Evolutionary conservation across 23 red algal genomes (phyloP).

Genomic region (Cyanidioschyzon merolae): DNA sequence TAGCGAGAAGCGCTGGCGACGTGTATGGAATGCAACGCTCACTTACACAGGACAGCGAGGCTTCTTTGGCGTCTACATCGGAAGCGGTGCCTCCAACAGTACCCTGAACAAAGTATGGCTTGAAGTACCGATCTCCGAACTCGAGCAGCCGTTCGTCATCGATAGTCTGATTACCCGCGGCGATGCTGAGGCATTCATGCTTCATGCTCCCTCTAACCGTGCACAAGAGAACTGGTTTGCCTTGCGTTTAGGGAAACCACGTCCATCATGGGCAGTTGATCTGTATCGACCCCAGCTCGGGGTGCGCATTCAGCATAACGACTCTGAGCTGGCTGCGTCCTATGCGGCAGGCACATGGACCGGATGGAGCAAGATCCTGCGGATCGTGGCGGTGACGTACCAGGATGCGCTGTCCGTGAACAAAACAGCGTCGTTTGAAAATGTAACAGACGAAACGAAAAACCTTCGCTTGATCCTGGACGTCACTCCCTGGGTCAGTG

Average conservation of each 20-base stretch:
- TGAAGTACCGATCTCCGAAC: conserved; percentile 11
- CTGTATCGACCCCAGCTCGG: conserved; percentile 23
- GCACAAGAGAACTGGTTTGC: conserved; percentile 19
- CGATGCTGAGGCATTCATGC: conserved; percentile 16
- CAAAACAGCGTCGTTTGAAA: background rate
- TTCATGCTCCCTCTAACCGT: conserved; percentile 2
- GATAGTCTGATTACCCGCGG: conserved; percentile 11
- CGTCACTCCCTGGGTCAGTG: background rate
- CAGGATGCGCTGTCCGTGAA: background rate
- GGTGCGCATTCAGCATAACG: background rate
- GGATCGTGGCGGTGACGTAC: background rate
- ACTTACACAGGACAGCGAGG: background rate
- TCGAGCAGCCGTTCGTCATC: conserved; percentile 25
- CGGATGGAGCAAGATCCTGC: conserved; percentile 15
- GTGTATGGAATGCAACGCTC: background rate
- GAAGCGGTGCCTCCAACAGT: background rate
- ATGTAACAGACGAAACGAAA: background rate
- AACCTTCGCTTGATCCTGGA: background rate
- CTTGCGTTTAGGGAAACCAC: conserved; percentile 14
- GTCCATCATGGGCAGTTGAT: background rate
- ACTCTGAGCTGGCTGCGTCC: conserved; percentile 7
- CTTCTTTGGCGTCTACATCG: background rate
- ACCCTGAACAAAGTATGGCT: conserved; percentile 2
- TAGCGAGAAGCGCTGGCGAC: background rate
- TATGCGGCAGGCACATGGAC: conserved; percentile 15